Conservation (phyloP, 2,329 filamentous ascomycete genomes). For the Phoma sp. region DNA sequence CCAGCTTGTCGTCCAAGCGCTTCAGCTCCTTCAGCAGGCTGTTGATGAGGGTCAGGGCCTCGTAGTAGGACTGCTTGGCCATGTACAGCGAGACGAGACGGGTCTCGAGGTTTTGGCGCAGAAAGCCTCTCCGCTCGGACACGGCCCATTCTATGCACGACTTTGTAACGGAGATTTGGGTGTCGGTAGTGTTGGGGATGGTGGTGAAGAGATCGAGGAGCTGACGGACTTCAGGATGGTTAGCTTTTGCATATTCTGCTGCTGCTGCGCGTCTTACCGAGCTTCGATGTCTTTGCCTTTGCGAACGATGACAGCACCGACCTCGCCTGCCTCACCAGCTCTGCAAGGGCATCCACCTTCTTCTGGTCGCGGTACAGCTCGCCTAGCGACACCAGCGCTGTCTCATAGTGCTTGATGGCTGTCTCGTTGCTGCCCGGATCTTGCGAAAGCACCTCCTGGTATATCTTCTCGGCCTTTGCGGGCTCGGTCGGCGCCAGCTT, state of each 20-base stretch:
- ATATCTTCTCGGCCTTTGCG: conserved; percentile 82
- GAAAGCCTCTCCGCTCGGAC: conserved; percentile 90
- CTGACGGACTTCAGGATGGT: conserved; percentile 74
- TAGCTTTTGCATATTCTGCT: not conserved
- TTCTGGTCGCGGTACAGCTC: conserved; percentile 91
- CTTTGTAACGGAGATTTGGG: conserved; percentile 93
- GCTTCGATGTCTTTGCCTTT: conserved; percentile 97
- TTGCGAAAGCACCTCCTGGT: conserved; percentile 87
- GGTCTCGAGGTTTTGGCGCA: conserved; percentile 97
- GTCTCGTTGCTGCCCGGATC: conserved; percentile 84
- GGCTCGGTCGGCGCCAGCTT: conserved; percentile 81
- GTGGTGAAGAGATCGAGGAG: conserved; percentile 93
- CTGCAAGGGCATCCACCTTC: conserved; percentile 81
- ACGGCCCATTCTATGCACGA: conserved; percentile 99
- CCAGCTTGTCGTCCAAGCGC: conserved; percentile 96
- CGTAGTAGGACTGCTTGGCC: conserved; percentile 97
- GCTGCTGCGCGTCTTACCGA: conserved; percentile 65
- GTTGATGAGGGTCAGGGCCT: conserved; percentile 96
- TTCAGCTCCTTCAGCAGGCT: conserved; percentile 94
- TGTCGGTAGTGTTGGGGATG: conserved; percentile 93
- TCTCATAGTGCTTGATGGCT: conserved; percentile 89
- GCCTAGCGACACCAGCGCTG: conserved; percentile 83
- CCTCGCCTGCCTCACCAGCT: conserved; percentile 87
- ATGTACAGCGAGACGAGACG: conserved; percentile 93
- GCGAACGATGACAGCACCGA: conserved; percentile 94